Evolutionary conservation across 2,329 filamentous ascomycete genomes (phyloP), one percentile per base, ranked within the genome.

Genomic region (Trichoderma guizhouense): DNA sequence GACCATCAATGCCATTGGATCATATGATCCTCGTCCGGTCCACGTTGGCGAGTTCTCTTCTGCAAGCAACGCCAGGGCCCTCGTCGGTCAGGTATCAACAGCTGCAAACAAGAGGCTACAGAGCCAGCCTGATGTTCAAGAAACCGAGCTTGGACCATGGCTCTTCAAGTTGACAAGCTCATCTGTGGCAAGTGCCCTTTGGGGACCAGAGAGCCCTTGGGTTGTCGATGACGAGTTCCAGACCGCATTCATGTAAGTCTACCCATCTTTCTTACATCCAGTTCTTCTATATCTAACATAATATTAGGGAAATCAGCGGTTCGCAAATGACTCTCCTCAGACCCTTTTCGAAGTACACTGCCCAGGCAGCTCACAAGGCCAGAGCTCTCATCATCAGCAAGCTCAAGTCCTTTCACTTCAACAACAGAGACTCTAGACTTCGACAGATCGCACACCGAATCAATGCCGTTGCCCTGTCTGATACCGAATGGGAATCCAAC

Each of bases 121-220:
- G 24, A 70, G 63, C 12, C 77, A 79, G 74, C 71, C 75, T 0
- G 65, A 66, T 0, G 28, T 47, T 2, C 77, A 69, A 9, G 69
- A 77, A 15, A 62, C 79, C n/a, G 43, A 72, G 1, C 72, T 79
- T 28, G 78, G 76, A 0, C 73, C 73, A 11, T 80, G 77, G 78
- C 73, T 80, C 32, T 80, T 80, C 69, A 74, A 76, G 14, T 26
- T 78, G 51, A 75, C 78, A 5, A 76, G 78, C 8, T 76, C 78
- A n/a, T 77, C 78, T n/a, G 76, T 79, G 8, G 78, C 79, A 0
- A 79, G 73, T 39, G 77, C 79, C 24, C 77, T 79, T 24, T 80
- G 79, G 79, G 79, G 79, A 5, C 73, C 74, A 3, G 66, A 75
- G 39, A 80, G 80, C 64, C 79, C 79, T 3, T 80, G 78, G 78